Evolutionary conservation across 495 filamentous ascomycete genomes (phyloP), one percentile per base, ranked within the genome.

Genomic region (Saxophila tyrrhenica): DNA sequence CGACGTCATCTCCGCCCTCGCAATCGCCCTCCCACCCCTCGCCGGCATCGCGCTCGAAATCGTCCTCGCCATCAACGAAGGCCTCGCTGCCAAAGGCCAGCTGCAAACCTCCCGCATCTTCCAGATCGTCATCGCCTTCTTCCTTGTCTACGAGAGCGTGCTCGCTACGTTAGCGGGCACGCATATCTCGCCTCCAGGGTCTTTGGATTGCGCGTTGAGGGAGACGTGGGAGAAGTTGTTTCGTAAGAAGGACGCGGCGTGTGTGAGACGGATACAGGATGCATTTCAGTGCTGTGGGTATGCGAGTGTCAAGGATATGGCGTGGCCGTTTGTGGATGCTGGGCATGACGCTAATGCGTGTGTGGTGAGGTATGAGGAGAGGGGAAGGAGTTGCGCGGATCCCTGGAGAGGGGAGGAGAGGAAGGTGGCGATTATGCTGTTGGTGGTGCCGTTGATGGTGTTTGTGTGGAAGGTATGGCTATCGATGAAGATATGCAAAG

Each of bases 221-320:
- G 56, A 68, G 22, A 64, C 64, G 21, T 88, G 84, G 83, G 61
- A 68, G 42, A 22, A 39, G 1, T 59, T 82, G 50, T 86, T 73
- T 55, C 57, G 55, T 0, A 32, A 50, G 0, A 76, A 80, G 56
- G 64, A 84, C 50, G 70, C 54, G 0, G 62, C 69, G 17, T 63
- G 70, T 10, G 80, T 88, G 51, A 67, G 75, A 46, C 47, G 64
- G 9, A 83, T 88, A 55, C 83, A 88, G 52, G 79, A 86, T 63
- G 58, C 68, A 0, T 73, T 86, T 39, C 60, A 73, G 9, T 88
- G 84, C 65, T 88, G 84, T 55, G 84, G 84, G 1, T 68, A 84
- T 13, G 68, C 69, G 24, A 75, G 70, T 20, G 59, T 74, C 3
- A 68, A 63, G 49, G 81, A 88, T 58, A 71, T 72, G 51, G 73